Base-by-base conservation (phyloP, 1,284 basidiomycete species). In the Puccinia hordei region DNA sequence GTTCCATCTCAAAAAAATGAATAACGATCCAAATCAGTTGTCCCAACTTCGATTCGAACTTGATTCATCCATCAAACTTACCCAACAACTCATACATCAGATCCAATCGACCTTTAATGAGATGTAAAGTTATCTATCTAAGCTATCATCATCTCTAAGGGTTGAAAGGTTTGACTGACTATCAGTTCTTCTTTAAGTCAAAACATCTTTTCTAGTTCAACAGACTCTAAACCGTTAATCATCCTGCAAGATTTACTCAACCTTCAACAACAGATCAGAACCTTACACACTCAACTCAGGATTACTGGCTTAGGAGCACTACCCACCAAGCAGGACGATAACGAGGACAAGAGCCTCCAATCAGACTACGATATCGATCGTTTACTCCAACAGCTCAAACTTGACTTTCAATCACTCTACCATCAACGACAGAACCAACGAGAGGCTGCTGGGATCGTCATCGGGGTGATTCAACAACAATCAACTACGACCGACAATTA, bases 401-500 rank as follows among this genome's bases (percentile, higher is more conserved):
- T 1, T 0, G 22, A 51, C 41, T 68, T 68, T 15, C 66, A 68
- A 30, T 41, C 41, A 22, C 19, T 68, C 41, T 68, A 68, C 66
- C 66, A 51, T 0, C 66, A 68, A 27, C 66, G 66, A 22, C 66
- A 68, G 66, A 68, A 27, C 66, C 41, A 51, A 30, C 41, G 66
- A 1, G 41, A 68, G 12, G 41, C 41, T 17, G 41, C 66, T 8
- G 38, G 12, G 22, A 68, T 68, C 66, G 66, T 68, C 66, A 2
- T 46, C 66, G 66, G 19, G n/a, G 66, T 68, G 8, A 44, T 49
- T 10, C n/a, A 24, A 1, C 17, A 10, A 15, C 17, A 5, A 27
- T 5, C 19, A 15, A 9, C 30, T 3, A 10, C 13, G 10, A 22
- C 5, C 17, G 6, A 57, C 27, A 22, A 57, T 57, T n/a, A n/a